Percentiles rank a stretch among this genome's conserved stretches.
phyloP scores from a whole-genome alignment of 1,284 basidiomycete species.

The Hortiboletus rubellus region DNA sequence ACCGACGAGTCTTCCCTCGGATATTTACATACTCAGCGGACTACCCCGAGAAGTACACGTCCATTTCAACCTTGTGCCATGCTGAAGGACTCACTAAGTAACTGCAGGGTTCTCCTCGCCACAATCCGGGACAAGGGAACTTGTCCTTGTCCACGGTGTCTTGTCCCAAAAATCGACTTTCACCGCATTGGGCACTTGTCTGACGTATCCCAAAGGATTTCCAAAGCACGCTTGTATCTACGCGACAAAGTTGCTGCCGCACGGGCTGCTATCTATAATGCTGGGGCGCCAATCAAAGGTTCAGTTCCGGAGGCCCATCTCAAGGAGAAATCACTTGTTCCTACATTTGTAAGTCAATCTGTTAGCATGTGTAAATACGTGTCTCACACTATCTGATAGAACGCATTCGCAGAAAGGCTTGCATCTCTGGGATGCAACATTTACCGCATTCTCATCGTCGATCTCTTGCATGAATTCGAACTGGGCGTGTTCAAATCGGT shows the following conservation, averaged over 20 bases:
- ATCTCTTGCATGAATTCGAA: slow-evolving; percentile 18
- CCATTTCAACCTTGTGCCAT: background rate
- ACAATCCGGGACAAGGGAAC: slow-evolving; percentile 18
- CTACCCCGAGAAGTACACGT: slow-evolving; percentile 37
- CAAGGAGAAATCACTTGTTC: slow-evolving; percentile 30
- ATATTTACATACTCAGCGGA: slow-evolving; percentile 39
- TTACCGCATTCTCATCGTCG: slow-evolving; percentile 29
- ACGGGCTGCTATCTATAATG: slow-evolving; percentile 26
- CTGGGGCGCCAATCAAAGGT: slow-evolving; percentile 26
- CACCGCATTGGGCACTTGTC: slow-evolving; percentile 19
- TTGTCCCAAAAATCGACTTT: slow-evolving; percentile 16
- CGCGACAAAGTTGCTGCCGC: slow-evolving; percentile 19
- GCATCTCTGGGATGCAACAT: slow-evolving; percentile 25
- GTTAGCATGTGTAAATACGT: background rate
- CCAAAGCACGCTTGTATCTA: background rate
- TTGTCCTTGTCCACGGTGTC: slow-evolving; percentile 33
- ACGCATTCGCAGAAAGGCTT: slow-evolving; percentile 34
- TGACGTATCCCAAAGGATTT: slow-evolving; percentile 8
- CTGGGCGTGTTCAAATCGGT: slow-evolving; percentile 2
- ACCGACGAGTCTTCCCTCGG: slow-evolving; percentile 28
- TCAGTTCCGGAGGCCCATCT: slow-evolving; percentile 17
- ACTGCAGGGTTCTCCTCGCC: slow-evolving; percentile 27
- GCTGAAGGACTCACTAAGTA: background rate
- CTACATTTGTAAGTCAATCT: slow-evolving; percentile 21
- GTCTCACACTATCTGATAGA: slow-evolving; percentile 22